These are phyloP conservation scores for Pythium angustatum DNA, from an alignment of 352 stramenopile species.

Conservation along the genomic window DNA sequence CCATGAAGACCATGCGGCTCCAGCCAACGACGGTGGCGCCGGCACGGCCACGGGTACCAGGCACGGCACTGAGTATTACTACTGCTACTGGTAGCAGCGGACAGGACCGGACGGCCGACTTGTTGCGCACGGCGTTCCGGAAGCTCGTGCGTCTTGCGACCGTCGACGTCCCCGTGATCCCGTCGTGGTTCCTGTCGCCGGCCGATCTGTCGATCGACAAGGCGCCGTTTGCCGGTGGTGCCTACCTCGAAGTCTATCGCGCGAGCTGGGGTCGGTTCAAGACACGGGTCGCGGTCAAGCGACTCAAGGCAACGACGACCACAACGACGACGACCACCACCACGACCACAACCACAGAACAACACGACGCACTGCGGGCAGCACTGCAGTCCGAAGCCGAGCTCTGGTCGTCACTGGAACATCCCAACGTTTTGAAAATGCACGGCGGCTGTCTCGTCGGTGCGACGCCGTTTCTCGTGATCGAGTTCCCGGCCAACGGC, in stretches of 20 bases:
- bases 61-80: no score
- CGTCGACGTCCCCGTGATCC: constrained; percentile 46
- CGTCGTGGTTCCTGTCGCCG: constrained; percentile 53
- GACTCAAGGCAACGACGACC: constrained; percentile 18
- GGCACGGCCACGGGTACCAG: background rate
- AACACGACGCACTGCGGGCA: constrained; percentile 1
- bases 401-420: constrained; percentile 42
- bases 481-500: constrained; percentile 48
- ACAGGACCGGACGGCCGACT: constrained; percentile 38
- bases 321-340: constrained; percentile 21
- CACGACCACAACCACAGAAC: no score
- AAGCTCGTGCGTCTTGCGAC: constrained; percentile 45
- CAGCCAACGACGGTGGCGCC: background rate
- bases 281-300: constrained; percentile 43
- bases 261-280: constrained; percentile 31
- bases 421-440: constrained; percentile 58
- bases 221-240: constrained; percentile 23
- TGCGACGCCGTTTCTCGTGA: constrained; percentile 46
- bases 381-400: constrained; percentile 43
- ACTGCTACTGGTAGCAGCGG: constrained; percentile 23
- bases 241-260: constrained; percentile 15
- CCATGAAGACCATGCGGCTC: constrained; percentile 33
- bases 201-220: constrained; percentile 38
- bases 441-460: constrained; percentile 54
- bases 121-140: constrained; percentile 47